Base-by-base conservation (phyloP, 2,329 filamentous ascomycete species). In the Exophiala viscosa region DNA sequence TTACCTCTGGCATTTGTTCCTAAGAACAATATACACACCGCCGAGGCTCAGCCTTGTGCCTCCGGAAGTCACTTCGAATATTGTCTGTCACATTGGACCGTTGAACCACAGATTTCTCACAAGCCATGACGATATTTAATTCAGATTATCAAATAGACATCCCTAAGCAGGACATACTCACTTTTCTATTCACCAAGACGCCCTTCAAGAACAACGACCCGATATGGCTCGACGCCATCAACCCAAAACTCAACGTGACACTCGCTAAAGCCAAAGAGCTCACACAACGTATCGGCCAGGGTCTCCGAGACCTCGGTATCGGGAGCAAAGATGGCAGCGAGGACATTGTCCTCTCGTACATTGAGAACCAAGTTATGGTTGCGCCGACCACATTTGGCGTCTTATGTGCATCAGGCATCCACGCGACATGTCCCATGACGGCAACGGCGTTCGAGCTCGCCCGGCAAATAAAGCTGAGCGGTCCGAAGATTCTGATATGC, bases 381-480 rank as follows among this genome's bases (percentile, higher is more conserved):
- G 75, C 79, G 0, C 70, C 75, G 10, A 57, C 81, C 2, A 78
- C 80, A 58, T 82, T 75, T 57, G 77, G 75, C 5, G 75, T 83
- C 41, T 70, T 85, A 34, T 81, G 78, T 3, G 79, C 80, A 1
- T 80, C 76, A 1, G 82, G 80, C 15, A 73, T 84, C 15, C 83
- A 80, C 59, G 80, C 78, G 5, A 76, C 79, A 3, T 79, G 78
- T 0, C 77, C 73, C 38, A 70, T 78, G 0, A 70, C 74, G 0
- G 75, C 73, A 5, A 81, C 80, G 0, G 67, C 73, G 0, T 62
- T 69, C 2, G 82, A 84, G 31, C 65, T 84, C 8, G 72, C 73
- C 2, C 70, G 76, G 20, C 75, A 76, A 58, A 68, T 78, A 4
- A 66, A 68, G 14, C 66, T 72, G 20, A 74, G 71, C 0, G 62